phyloP scores from a whole-genome alignment of 2,329 filamentous ascomycete species.

The Epichloe hybrida region DNA sequence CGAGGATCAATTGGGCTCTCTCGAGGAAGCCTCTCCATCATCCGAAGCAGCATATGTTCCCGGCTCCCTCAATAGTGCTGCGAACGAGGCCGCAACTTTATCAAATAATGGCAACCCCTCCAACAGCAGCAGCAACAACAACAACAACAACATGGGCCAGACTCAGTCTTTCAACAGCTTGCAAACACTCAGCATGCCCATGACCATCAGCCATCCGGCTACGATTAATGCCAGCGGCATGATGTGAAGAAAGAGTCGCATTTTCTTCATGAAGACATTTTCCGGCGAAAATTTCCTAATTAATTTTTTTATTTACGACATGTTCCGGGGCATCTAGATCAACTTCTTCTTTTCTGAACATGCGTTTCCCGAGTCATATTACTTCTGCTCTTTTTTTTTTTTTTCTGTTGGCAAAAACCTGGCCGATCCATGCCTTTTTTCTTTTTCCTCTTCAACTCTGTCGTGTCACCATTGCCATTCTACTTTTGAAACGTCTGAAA shows the following conservation, averaged over 20 bases:
- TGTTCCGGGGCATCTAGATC: not conserved
- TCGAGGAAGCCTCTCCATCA: conserved; percentile 65
- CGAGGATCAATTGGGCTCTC: conserved; percentile 69
- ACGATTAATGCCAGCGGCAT: conserved; percentile 31
- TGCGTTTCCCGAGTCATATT: not conserved
- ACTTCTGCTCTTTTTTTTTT: conserved; percentile 6
- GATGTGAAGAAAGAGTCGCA: conserved; percentile 20
- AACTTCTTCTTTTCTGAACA: not conserved
- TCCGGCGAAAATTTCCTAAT: conserved; percentile 3
- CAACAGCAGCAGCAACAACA: conserved; percentile 1
- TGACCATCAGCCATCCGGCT: conserved; percentile 45
- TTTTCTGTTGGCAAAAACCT: conserved; percentile 8
- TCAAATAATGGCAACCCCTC: conserved; percentile 8
- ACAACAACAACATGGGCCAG: conserved; percentile 7
- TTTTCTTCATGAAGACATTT: not conserved
- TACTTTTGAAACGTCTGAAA: conserved; percentile 10
- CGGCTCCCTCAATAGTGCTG: conserved; percentile 34
- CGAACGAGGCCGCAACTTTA: conserved; percentile 16
- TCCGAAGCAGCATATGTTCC: conserved; percentile 52
- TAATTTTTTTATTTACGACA: conserved; percentile 4
- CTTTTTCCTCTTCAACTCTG: conserved; percentile 6
- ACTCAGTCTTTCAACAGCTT: conserved; percentile 40
- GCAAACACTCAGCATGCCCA: conserved; percentile 50
- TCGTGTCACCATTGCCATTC: conserved; percentile 10
- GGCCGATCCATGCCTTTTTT: not conserved